These are phyloP conservation scores for Lentinula novae-zelandiae DNA, from an alignment of 1,284 basidiomycete species.

Conservation along the genomic window DNA sequence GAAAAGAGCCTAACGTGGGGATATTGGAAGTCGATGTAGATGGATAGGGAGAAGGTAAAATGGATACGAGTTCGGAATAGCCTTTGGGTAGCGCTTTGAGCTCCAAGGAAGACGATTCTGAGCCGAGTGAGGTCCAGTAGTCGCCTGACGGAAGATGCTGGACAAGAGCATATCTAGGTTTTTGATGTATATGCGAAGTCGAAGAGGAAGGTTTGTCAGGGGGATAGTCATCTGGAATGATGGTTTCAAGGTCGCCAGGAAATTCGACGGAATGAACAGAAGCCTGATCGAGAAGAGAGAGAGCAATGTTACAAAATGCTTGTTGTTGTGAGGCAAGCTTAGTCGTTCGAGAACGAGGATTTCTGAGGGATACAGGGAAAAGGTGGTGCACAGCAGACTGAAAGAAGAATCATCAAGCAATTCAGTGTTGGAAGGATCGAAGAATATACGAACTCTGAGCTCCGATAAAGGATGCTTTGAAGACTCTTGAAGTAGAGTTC, in stretches of 20 bases:
- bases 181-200: constrained; percentile 19
- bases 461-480: constrained; percentile 49
- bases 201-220: constrained; percentile 19
- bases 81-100: constrained; percentile 54
- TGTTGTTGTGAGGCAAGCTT: constrained; percentile 63
- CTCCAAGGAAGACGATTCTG: constrained; percentile 31
- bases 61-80: constrained; percentile 69
- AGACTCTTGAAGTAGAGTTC: constrained; percentile 55
- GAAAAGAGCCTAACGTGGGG: constrained; percentile 33
- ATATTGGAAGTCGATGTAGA: constrained; percentile 28
- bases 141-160: constrained; percentile 72
- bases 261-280: constrained; percentile 45
- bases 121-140: constrained; percentile 73
- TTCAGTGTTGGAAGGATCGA: constrained; percentile 1
- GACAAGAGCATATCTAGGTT: constrained; percentile 63
- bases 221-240: constrained; percentile 32
- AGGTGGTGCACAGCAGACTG: constrained; percentile 65
- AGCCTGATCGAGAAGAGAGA: constrained; percentile 66
- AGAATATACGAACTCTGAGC: constrained; percentile 33
- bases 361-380: constrained; percentile 55
- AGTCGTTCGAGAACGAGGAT: constrained; percentile 57
- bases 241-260: constrained; percentile 40
- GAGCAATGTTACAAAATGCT: constrained; percentile 69
- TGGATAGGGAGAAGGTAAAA: constrained; percentile 58
- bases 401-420: constrained; percentile 14